A percentile compares a stretch with the other conserved stretches of the same genome.
These are phyloP conservation scores for Botrytis deweyae DNA, from an alignment of 2,329 filamentous ascomycete species.

Conservation along the genomic window DNA sequence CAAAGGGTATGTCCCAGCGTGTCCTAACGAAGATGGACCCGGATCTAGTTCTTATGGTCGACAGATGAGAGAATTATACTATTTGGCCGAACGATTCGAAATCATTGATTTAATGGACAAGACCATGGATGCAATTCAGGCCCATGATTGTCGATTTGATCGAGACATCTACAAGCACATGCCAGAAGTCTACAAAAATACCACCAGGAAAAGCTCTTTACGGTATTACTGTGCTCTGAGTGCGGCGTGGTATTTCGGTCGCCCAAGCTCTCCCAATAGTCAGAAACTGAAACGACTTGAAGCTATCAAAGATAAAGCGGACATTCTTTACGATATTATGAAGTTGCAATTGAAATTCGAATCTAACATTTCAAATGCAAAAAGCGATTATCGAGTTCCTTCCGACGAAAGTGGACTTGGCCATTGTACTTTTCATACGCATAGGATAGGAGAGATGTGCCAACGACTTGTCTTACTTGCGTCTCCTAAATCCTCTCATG, in stretches of 20 bases:
- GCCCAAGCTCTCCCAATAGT: not conserved
- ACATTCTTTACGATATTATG: slow-evolving; percentile 16
- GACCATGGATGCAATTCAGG: slow-evolving; percentile 19
- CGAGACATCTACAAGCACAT: slow-evolving; percentile 11
- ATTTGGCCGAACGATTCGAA: slow-evolving; percentile 19
- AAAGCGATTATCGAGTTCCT: slow-evolving; percentile 9
- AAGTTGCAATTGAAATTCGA: slow-evolving; percentile 9
- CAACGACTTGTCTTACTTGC: not conserved
- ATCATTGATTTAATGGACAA: slow-evolving; percentile 21
- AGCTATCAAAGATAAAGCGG: slow-evolving; percentile 4
- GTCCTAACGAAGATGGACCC: slow-evolving; percentile 5
- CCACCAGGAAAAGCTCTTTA: slow-evolving; percentile 2
- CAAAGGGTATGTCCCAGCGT: slow-evolving; percentile 17
- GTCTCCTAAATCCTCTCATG: not conserved
- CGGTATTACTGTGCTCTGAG: slow-evolving; percentile 7
- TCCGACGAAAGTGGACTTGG: not conserved
- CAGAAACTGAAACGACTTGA: slow-evolving; percentile 6
- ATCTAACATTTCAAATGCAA: not conserved
- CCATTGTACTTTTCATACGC: slow-evolving; percentile 18
- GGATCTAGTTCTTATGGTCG: not conserved
- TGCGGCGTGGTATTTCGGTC: slow-evolving; percentile 15
- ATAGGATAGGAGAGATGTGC: not conserved
- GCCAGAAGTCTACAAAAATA: slow-evolving; percentile 15
- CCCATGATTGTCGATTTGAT: slow-evolving; percentile 8
- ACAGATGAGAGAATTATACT: slow-evolving; percentile 18